Conservation (phyloP, 192 early-diverging fungal genomes). For the Entomortierella chlamydospora region DNA sequence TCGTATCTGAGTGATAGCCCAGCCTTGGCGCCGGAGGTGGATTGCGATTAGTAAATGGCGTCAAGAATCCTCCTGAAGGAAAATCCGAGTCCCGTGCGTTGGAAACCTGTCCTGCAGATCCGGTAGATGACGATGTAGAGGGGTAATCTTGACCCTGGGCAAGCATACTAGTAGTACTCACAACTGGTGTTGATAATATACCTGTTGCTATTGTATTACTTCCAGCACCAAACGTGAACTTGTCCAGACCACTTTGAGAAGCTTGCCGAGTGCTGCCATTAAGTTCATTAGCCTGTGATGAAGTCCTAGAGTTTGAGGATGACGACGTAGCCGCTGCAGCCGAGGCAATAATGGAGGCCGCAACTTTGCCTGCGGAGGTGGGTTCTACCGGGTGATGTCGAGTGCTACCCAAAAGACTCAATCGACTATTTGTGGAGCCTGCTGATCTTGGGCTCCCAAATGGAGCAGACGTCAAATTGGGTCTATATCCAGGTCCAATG, state of each 20-base stretch:
- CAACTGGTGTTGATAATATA: not conserved
- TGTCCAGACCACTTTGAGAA: not conserved
- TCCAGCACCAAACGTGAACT: not conserved
- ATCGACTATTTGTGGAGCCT: conserved; percentile 3
- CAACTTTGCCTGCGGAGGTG: conserved; percentile 14
- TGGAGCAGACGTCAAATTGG: conserved; percentile 1
- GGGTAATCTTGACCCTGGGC: not conserved
- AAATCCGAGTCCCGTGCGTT: conserved; percentile 1
- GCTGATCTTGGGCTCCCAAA: conserved; percentile 1
- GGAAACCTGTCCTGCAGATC: not conserved
- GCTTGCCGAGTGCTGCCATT: not conserved
- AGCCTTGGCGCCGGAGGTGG: conserved; percentile 40
- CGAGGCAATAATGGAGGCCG: conserved; percentile 17
- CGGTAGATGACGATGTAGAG: not conserved
- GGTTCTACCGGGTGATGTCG: conserved; percentile 11
- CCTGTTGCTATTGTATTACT: not conserved
- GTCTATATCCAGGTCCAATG: conserved; percentile 5
- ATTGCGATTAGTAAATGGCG: conserved; percentile 25
- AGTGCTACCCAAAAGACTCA: conserved; percentile 17
- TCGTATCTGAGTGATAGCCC: conserved; percentile 43
- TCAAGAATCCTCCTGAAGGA: conserved; percentile 24
- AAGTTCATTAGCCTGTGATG: not conserved
- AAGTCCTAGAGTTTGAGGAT: not conserved
- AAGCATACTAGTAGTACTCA: conserved; percentile 10
- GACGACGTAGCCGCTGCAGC: not conserved